Evolutionary conservation across 352 stramenopile species (phyloP).

Genomic region (Globisporangium nagaii): DNA sequence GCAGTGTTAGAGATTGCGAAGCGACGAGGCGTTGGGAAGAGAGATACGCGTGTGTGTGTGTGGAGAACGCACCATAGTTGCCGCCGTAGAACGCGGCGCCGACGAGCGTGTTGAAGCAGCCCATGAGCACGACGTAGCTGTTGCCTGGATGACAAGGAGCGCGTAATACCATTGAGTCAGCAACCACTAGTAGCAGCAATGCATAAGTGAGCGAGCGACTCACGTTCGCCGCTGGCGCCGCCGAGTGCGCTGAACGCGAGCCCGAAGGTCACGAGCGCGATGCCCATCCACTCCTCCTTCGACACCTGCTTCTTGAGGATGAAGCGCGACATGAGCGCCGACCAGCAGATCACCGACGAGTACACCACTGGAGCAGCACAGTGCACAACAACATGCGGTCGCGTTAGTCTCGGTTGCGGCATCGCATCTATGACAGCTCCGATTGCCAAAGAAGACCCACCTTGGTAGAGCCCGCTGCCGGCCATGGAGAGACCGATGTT

Average conservation of each 20-base stretch:
- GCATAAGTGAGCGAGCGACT: not conserved
- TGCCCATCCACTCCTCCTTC: slow-evolving; percentile 73
- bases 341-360: slow-evolving; percentile 86
- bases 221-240: slow-evolving; percentile 49
- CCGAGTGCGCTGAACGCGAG: slow-evolving; percentile 76
- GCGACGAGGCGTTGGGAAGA: too few species aligned
- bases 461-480: slow-evolving; percentile 73
- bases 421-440: too few species aligned
- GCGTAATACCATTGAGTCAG: not conserved
- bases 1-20: too few species aligned
- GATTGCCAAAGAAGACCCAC: too few species aligned
- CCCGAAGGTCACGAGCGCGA: slow-evolving; percentile 78
- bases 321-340: slow-evolving; percentile 69
- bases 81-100: slow-evolving; percentile 79
- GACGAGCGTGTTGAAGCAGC: slow-evolving; percentile 77
- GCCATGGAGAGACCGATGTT: slow-evolving; percentile 81
- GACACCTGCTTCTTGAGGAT: slow-evolving; percentile 73
- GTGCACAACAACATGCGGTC: too few species aligned
- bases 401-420: too few species aligned
- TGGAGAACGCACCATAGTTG: slow-evolving; percentile 53
- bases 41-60: not conserved
- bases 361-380: slow-evolving; percentile 61
- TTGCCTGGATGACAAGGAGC: slow-evolving; percentile 22
- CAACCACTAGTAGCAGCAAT: too few species aligned
- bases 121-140: slow-evolving; percentile 74